A percentile compares a stretch with the other conserved stretches of the same genome.
Conservation (phyloP, 2,329 filamentous ascomycete genomes). For the Didymosphaeria variabile region DNA sequence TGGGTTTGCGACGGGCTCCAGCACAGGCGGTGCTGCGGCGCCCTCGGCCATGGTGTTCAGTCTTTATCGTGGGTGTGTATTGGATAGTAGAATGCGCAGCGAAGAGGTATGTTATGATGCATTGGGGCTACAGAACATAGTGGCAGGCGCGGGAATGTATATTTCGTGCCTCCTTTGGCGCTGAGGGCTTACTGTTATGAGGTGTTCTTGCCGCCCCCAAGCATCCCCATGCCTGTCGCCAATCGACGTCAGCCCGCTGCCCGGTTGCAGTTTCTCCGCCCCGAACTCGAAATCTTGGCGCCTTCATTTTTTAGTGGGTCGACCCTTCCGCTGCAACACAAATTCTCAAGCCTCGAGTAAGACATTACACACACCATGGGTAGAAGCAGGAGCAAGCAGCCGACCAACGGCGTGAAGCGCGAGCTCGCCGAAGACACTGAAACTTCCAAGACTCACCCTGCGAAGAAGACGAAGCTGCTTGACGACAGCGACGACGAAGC, state of each 20-base stretch:
- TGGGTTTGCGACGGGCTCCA: slow-evolving; percentile 52
- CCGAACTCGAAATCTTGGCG: slow-evolving; percentile 33
- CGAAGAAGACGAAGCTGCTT: slow-evolving; percentile 49
- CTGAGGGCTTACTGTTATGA: slow-evolving; percentile 1
- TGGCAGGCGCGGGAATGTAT: slow-evolving; percentile 14
- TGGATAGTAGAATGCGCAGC: slow-evolving; percentile 11
- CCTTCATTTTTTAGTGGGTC: slow-evolving; percentile 35
- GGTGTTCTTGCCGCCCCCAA: slow-evolving; percentile 13
- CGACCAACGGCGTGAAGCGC: slow-evolving; percentile 36
- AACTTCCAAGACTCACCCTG: slow-evolving; percentile 33
- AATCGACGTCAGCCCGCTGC: slow-evolving; percentile 23
- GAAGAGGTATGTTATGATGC: slow-evolving; percentile 21
- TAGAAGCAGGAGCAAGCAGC: slow-evolving; percentile 35
- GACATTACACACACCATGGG: slow-evolving; percentile 30
- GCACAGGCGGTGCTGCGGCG: slow-evolving; percentile 37
- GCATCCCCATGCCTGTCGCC: neutral
- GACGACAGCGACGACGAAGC: slow-evolving; percentile 46
- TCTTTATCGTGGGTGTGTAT: slow-evolving; percentile 2
- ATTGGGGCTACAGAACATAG: slow-evolving; percentile 33
- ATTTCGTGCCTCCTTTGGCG: slow-evolving; percentile 14
- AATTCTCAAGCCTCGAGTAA: neutral
- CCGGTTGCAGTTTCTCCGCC: slow-evolving; percentile 22
- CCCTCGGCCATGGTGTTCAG: slow-evolving; percentile 47
- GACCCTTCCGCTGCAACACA: slow-evolving; percentile 10
- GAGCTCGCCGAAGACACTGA: slow-evolving; percentile 27